Conservation (phyloP, 192 early-diverging fungal genomes). For the Umbelopsis isabellina region DNA sequence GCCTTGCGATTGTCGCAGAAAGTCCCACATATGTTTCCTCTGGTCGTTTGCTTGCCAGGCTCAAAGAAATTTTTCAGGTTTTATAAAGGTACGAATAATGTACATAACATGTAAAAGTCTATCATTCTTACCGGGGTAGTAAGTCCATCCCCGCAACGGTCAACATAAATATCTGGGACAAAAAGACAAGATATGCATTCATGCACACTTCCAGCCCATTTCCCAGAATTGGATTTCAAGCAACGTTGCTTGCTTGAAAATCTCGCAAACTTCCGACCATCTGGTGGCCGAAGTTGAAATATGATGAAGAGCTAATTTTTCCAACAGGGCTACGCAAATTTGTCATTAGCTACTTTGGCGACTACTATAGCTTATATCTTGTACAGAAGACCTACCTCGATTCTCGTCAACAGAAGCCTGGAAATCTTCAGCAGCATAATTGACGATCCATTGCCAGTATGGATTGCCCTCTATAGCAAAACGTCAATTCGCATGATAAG, state of each 20-base stretch:
- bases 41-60: too few species aligned
- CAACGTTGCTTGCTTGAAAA: constrained; percentile 67
- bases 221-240: constrained; percentile 84
- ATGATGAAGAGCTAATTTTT: constrained; percentile 51
- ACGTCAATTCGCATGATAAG: not conserved
- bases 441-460: constrained; percentile 82
- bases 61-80: too few species aligned
- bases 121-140: too few species aligned
- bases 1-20: too few species aligned
- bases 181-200: not conserved
- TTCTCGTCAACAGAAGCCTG: constrained; percentile 66
- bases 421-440: constrained; percentile 69
- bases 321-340: constrained; percentile 51
- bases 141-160: not conserved
- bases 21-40: too few species aligned
- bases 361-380: not conserved
- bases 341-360: not conserved
- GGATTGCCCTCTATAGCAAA: constrained; percentile 63
- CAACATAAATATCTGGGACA: not conserved
- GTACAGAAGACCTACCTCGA: constrained; percentile 39
- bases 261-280: constrained; percentile 64
- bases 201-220: constrained; percentile 39
- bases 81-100: too few species aligned
- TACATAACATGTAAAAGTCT: too few species aligned
- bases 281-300: constrained; percentile 54